These are phyloP conservation scores for Talinum fruticosum DNA, from an alignment of 148 eudicot genomes.

Conservation along the genomic window DNA sequence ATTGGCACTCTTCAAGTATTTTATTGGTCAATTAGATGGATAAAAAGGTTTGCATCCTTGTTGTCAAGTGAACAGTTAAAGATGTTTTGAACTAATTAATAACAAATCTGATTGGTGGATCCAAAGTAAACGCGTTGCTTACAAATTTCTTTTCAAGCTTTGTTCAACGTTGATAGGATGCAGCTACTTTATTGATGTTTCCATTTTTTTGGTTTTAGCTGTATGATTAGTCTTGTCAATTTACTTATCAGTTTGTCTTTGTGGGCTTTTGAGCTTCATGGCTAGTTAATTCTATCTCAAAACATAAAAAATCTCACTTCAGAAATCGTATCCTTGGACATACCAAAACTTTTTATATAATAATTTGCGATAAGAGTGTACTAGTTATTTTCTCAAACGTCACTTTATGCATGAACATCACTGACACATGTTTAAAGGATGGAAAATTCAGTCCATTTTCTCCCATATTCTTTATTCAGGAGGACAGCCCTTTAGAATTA, in stretches of 20 bases:
- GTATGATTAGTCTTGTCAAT: background rate
- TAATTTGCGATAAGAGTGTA: background rate
- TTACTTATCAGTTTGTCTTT: background rate
- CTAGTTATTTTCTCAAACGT: background rate
- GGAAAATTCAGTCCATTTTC: background rate
- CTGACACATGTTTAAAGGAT: slow-evolving; percentile 5
- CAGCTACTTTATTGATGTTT: background rate
- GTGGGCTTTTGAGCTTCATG: background rate
- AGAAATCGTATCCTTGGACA: background rate
- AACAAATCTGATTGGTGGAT: background rate
- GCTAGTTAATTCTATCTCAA: background rate
- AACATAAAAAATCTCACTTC: background rate
- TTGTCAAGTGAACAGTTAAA: slow-evolving; percentile 14
- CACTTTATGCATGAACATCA: background rate
- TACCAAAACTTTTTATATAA: background rate
- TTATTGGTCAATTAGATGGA: slow-evolving; percentile 9
- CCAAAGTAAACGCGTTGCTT: background rate
- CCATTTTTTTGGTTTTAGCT: background rate
- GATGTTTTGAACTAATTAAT: background rate
- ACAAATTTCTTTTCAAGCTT: background rate
- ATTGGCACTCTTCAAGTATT: background rate
- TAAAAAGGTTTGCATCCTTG: slow-evolving; percentile 1
- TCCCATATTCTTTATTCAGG: background rate
- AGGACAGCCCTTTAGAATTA: background rate
- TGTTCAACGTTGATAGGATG: background rate